Conservation (phyloP, 2,329 filamentous ascomycete species). For the Drechslerella dactyloides region DNA sequence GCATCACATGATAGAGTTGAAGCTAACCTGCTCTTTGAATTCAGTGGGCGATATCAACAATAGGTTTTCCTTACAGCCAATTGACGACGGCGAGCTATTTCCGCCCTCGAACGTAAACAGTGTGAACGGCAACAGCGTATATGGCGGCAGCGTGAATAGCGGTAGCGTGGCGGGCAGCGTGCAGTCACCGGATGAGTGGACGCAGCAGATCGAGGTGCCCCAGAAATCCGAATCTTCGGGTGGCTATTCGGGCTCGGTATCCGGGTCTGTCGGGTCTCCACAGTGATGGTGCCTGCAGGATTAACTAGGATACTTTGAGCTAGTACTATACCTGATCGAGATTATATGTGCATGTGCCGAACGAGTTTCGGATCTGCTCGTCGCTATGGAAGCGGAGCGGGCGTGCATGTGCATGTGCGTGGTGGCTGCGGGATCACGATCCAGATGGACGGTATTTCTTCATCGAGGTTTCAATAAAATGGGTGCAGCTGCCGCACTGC, state of each 20-base stretch:
- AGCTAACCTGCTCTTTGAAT: no score
- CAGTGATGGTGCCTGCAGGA: not conserved
- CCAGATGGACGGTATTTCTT: no score
- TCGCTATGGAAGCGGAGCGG: slow-evolving; percentile 4
- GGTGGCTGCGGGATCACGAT: no score
- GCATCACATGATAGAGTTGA: no score
- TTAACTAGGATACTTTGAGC: no score
- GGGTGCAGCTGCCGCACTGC: no score
- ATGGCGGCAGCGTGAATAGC: not conserved
- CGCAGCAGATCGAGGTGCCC: slow-evolving; percentile 13
- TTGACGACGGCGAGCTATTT: slow-evolving; percentile 26
- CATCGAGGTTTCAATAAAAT: no score
- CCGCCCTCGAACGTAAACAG: not conserved
- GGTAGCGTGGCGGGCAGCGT: not conserved
- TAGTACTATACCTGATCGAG: no score
- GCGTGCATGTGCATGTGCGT: slow-evolving; percentile 2
- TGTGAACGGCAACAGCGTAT: not conserved
- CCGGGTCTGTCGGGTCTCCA: not conserved
- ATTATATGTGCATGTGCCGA: no score
- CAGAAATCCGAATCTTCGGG: slow-evolving; percentile 1
- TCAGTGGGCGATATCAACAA: no score
- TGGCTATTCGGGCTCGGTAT: not conserved
- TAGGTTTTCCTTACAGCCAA: slow-evolving; percentile 9
- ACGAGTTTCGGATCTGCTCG: not conserved
- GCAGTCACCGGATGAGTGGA: slow-evolving; percentile 14